Conservation (phyloP, 2,329 filamentous ascomycete species). For the Aureobasidium sp. region DNA sequence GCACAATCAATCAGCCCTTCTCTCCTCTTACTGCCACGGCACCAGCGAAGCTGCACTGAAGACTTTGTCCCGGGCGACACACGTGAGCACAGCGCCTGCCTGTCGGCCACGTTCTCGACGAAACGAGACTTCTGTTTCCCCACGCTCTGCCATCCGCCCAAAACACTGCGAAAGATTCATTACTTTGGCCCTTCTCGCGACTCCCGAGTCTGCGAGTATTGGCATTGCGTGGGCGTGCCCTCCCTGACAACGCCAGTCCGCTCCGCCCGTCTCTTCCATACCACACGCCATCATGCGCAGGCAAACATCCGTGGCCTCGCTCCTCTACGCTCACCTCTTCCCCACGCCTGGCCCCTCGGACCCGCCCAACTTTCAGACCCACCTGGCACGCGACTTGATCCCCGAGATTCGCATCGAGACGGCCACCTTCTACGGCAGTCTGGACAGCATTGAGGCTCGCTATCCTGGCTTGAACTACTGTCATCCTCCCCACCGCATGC, state of each 20-base stretch:
- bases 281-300: slow-evolving; percentile 53
- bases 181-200: not conserved
- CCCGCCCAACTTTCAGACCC: slow-evolving; percentile 60
- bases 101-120: not conserved
- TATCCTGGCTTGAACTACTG: slow-evolving; percentile 77
- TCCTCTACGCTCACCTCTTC: slow-evolving; percentile 68
- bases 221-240: not conserved
- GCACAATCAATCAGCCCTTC: not conserved
- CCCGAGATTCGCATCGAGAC: slow-evolving; percentile 73
- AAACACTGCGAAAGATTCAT: not conserved
- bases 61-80: too few species aligned
- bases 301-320: slow-evolving; percentile 56
- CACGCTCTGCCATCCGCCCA: slow-evolving; percentile 1
- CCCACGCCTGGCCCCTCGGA: slow-evolving; percentile 59
- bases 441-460: slow-evolving; percentile 71
- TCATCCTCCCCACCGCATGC: slow-evolving; percentile 62
- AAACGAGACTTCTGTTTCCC: not conserved
- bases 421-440: slow-evolving; percentile 67
- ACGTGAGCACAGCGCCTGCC: not conserved
- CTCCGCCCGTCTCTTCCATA: not conserved
- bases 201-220: not conserved
- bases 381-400: slow-evolving; percentile 63
- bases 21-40: not conserved
- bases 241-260: not conserved
- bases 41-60: not conserved